A percentile compares a stretch with the other conserved stretches of the same genome.
phyloP scores from a whole-genome alignment of 371 early-diverging fungal genomes.

The Mortierella sp. region DNA sequence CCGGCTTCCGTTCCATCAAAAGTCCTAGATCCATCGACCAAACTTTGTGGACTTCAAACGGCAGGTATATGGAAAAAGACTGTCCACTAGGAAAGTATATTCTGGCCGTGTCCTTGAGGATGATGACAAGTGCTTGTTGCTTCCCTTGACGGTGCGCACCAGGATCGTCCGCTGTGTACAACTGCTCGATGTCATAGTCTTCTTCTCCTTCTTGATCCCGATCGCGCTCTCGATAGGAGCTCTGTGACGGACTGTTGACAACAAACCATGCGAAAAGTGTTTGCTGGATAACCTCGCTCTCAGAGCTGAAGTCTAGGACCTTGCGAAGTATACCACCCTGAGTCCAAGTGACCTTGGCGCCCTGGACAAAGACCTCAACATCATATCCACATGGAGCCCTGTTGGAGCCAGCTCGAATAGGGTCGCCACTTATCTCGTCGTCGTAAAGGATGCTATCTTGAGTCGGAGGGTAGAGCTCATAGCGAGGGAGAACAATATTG shows the following conservation, averaged over 20 bases:
- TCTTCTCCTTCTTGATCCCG: conserved; percentile 22
- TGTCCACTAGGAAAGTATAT: conserved; percentile 55
- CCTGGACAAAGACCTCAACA: conserved; percentile 58
- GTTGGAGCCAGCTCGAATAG: not conserved
- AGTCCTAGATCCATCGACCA: conserved; percentile 57
- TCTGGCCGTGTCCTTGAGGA: conserved; percentile 45
- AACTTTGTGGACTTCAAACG: conserved; percentile 48
- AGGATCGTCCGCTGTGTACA: conserved; percentile 15
- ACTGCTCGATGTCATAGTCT: conserved; percentile 14
- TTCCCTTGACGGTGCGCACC: conserved; percentile 18
- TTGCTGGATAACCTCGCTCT: conserved; percentile 54
- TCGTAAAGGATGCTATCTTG: conserved; percentile 29
- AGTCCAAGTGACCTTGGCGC: conserved; percentile 63
- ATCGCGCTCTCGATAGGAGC: conserved; percentile 16
- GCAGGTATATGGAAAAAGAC: conserved; percentile 37
- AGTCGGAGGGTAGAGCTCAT: conserved; percentile 35
- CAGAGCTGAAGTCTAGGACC: conserved; percentile 54
- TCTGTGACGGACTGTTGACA: conserved; percentile 30
- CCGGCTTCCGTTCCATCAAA: conserved; percentile 39
- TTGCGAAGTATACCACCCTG: conserved; percentile 55
- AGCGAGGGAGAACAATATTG: conserved; percentile 8
- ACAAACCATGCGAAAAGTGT: conserved; percentile 63
- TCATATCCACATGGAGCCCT: conserved; percentile 33
- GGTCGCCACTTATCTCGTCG: not conserved
- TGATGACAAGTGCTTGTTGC: conserved; percentile 54